Evolutionary conservation across 1,284 basidiomycete species (phyloP).

Genomic region (Microbotryum lychnidis-dioicae): DNA sequence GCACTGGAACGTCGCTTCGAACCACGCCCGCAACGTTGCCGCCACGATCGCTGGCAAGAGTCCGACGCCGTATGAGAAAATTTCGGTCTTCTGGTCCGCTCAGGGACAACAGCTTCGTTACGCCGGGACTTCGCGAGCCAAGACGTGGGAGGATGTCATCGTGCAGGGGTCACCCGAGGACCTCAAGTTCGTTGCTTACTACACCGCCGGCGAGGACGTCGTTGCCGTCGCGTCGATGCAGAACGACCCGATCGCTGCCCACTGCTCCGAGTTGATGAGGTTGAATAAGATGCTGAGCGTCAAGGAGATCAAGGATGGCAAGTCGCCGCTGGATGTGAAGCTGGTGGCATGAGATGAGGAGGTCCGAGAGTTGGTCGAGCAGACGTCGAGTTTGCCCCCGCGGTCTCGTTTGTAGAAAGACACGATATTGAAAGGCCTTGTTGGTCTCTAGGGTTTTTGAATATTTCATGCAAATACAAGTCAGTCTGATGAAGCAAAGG

Average conservation of each 20-base stretch:
- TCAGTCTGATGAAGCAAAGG: too few relatives aligned
- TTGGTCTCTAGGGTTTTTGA: too few relatives aligned
- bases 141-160: slow-evolving; percentile 54
- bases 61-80: slow-evolving; percentile 58
- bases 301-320: slow-evolving; percentile 57
- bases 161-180: slow-evolving; percentile 69
- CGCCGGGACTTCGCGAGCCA: slow-evolving; percentile 50
- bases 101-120: slow-evolving; percentile 74
- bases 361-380: too few relatives aligned
- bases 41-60: slow-evolving; percentile 57
- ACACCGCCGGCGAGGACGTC: slow-evolving; percentile 65
- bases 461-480: too few relatives aligned
- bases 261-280: slow-evolving; percentile 70
- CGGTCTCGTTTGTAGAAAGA: too few relatives aligned
- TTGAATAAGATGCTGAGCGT: slow-evolving; percentile 72
- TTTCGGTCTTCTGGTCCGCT: slow-evolving; percentile 76
- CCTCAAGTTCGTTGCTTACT: slow-evolving; percentile 84
- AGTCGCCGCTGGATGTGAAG: slow-evolving; percentile 22
- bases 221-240: slow-evolving; percentile 67
- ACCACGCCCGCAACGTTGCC: slow-evolving; percentile 76
- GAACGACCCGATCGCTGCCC: slow-evolving; percentile 54
- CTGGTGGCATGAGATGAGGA: too few relatives aligned
- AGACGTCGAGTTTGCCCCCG: too few relatives aligned
- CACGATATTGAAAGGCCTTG: too few relatives aligned
- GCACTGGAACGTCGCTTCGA: slow-evolving; percentile 86